A percentile compares a stretch with the other conserved stretches of the same genome.
These are phyloP conservation scores for Epichloe sibirici DNA, from an alignment of 2,329 filamentous ascomycete species.

Conservation along the genomic window DNA sequence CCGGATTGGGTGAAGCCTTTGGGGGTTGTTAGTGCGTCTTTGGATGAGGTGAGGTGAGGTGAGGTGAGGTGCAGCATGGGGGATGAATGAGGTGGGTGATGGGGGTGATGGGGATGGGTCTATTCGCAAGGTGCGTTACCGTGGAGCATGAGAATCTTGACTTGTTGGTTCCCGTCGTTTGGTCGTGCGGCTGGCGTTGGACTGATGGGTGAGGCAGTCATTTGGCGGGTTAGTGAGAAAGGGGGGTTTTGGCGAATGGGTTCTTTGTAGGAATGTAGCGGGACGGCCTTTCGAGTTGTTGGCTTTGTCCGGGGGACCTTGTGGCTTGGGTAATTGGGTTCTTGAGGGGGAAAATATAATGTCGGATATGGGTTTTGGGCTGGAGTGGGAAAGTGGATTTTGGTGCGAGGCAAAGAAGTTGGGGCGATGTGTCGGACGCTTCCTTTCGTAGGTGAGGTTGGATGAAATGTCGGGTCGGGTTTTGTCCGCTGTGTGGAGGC, in stretches of 20 bases:
- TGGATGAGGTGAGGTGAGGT: too few relatives aligned
- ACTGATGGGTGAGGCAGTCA: neutral
- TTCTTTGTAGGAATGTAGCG: neutral
- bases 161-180: constrained; percentile 29
- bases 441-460: neutral
- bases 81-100: neutral
- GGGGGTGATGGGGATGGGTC: neutral
- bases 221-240: neutral
- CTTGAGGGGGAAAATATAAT: neutral
- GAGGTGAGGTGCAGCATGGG: too few relatives aligned
- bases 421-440: neutral
- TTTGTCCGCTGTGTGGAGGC: neutral
- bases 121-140: constrained; percentile 29
- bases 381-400: constrained; percentile 7
- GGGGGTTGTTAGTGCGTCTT: neutral
- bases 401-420: neutral
- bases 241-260: neutral
- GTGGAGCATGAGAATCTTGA: constrained; percentile 69
- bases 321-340: neutral
- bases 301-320: neutral
- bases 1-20: constrained; percentile 84
- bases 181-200: neutral
- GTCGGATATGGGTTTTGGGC: neutral
- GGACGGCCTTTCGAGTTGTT: too few relatives aligned
- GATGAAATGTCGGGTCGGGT: too few relatives aligned